Conservation (phyloP, 1,139 yeast species). For the Debaryomycetaceae sp. region DNA sequence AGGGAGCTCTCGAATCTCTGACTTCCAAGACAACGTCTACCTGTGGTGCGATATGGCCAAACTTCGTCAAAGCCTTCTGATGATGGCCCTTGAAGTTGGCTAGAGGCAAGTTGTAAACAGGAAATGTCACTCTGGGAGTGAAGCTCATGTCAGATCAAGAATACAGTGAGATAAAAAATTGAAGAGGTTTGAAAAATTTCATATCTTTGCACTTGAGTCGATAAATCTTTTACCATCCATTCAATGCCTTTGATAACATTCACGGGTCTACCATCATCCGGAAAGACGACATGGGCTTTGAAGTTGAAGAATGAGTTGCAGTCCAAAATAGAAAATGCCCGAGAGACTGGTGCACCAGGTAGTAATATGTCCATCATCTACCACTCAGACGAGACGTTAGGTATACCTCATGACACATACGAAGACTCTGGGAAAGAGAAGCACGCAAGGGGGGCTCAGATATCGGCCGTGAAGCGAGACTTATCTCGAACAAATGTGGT, state of each 20-base stretch:
- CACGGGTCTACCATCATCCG: conserved; percentile 83
- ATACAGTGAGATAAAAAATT: neutral
- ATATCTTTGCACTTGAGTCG: neutral
- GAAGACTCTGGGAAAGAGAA: conserved; percentile 71
- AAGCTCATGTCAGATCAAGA: conserved; percentile 29
- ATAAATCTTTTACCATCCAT: neutral
- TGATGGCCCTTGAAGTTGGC: conserved; percentile 94
- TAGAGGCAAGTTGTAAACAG: conserved; percentile 63
- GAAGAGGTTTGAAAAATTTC: neutral
- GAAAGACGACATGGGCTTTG: conserved; percentile 74
- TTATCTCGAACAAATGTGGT: conserved; percentile 68
- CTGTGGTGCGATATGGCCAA: conserved; percentile 73
- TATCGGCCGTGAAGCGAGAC: conserved; percentile 85
- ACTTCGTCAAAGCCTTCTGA: conserved; percentile 67
- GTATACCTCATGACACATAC: conserved; percentile 67
- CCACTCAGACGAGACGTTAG: conserved; percentile 75
- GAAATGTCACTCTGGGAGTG: conserved; percentile 50
- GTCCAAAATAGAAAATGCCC: conserved; percentile 40
- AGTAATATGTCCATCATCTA: conserved; percentile 57
- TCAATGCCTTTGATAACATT: conserved; percentile 80
- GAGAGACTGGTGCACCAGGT: conserved; percentile 39
- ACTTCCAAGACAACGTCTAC: conserved; percentile 80
- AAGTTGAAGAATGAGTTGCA: conserved; percentile 49
- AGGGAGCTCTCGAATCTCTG: conserved; percentile 86
- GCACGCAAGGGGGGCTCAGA: conserved; percentile 76